These are phyloP conservation scores for Falciphora oryzae DNA, from an alignment of 2,329 filamentous ascomycete species.

Conservation along the genomic window DNA sequence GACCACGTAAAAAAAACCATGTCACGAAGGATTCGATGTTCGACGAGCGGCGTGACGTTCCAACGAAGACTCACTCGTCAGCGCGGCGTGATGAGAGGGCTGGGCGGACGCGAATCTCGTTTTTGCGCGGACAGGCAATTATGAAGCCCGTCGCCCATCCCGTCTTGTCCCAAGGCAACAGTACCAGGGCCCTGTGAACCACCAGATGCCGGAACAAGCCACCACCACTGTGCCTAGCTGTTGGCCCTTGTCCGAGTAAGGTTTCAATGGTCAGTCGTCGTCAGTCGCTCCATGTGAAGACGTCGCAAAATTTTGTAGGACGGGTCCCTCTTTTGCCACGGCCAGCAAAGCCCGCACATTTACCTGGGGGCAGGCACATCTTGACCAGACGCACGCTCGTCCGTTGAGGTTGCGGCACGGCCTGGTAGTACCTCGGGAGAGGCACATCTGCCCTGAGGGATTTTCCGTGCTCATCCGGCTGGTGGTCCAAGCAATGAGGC, in stretches of 20 bases:
- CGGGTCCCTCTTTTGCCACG: neutral
- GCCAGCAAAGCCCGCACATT: neutral
- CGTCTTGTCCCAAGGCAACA: neutral
- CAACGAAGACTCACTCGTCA: neutral
- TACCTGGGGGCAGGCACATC: neutral
- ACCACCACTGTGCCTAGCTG: neutral
- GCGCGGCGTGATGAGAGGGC: too few species aligned
- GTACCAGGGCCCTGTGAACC: neutral
- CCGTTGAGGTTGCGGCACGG: neutral
- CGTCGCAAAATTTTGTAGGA: neutral
- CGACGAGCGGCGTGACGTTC: neutral
- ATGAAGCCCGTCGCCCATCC: neutral
- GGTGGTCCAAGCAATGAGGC: neutral
- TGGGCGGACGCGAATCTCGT: neutral
- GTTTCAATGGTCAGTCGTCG: neutral
- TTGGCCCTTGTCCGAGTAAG: neutral
- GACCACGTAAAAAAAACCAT: neutral
- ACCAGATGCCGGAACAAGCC: neutral
- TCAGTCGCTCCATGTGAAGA: neutral
- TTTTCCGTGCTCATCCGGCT: neutral
- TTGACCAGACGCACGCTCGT: neutral
- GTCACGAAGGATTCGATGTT: neutral
- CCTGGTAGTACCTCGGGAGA: too few species aligned
- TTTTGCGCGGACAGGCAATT: neutral
- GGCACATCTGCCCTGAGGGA: neutral